Evolutionary conservation across 192 early-diverging fungal genomes (phyloP).

Genomic region (Funneliformis mosseae): DNA sequence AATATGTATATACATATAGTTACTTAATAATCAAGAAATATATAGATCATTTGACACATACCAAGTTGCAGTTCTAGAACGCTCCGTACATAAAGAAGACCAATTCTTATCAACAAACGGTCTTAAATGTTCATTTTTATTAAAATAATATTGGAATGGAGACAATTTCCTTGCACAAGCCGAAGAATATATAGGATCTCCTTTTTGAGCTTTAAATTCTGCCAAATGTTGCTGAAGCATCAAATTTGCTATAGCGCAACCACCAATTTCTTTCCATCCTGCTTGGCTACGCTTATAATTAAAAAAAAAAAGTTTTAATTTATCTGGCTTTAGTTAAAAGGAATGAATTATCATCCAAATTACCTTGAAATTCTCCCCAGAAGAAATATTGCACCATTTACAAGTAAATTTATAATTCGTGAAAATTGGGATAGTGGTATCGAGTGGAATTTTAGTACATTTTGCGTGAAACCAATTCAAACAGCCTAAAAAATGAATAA

Average conservation of each 20-base stretch:
- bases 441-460: slow-evolving; percentile 50
- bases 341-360: background rate
- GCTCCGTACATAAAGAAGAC: slow-evolving; percentile 64
- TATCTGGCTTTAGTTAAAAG: background rate
- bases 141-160: slow-evolving; percentile 57
- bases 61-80: slow-evolving; percentile 65
- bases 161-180: slow-evolving; percentile 41
- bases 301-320: background rate
- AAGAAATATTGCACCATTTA: slow-evolving; percentile 41
- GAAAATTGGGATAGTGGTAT: slow-evolving; percentile 57
- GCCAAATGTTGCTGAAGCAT: slow-evolving; percentile 53
- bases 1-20: background rate
- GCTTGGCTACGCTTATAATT: slow-evolving; percentile 60
- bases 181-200: slow-evolving; percentile 34
- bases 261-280: slow-evolving; percentile 68
- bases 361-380: slow-evolving; percentile 19
- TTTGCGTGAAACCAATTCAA: slow-evolving; percentile 67
- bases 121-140: slow-evolving; percentile 65
- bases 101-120: slow-evolving; percentile 68
- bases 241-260: slow-evolving; percentile 64
- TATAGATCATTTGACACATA: slow-evolving; percentile 19
- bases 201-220: slow-evolving; percentile 34
- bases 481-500: slow-evolving; percentile 44
- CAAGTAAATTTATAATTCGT: slow-evolving; percentile 67
- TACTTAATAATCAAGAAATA: background rate